Conservation (phyloP, 768 basidiomycete species). For the Phylloporus sp. region DNA sequence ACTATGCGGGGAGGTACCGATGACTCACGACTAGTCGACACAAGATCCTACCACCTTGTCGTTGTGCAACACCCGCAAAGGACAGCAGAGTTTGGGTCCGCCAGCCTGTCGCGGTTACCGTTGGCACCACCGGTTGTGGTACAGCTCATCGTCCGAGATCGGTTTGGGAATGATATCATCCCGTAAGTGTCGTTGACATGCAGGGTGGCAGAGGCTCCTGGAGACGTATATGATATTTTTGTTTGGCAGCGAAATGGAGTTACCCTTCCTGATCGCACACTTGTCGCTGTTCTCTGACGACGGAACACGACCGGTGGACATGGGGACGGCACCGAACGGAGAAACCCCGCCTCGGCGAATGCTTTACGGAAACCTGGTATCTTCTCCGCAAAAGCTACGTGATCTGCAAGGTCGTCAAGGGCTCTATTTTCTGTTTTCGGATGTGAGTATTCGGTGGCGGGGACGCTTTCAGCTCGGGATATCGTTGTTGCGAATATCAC, state of each 20-base stretch:
- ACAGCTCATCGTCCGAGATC: slow-evolving; percentile 71
- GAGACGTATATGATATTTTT: slow-evolving; percentile 20
- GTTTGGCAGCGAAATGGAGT: slow-evolving; percentile 67
- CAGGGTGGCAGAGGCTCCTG: slow-evolving; percentile 16
- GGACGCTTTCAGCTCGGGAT: slow-evolving; percentile 76
- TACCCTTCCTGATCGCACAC: slow-evolving; percentile 85
- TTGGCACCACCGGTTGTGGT: slow-evolving; percentile 83
- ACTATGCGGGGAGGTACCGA: slow-evolving; percentile 8
- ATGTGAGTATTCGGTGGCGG: slow-evolving; percentile 78
- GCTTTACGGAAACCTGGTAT: slow-evolving; percentile 83
- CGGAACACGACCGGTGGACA: slow-evolving; percentile 59
- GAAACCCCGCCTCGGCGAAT: slow-evolving; percentile 51
- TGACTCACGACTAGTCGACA: slow-evolving; percentile 17
- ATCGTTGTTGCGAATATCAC: slow-evolving; percentile 68
- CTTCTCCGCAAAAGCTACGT: slow-evolving; percentile 73
- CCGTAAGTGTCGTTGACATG: slow-evolving; percentile 57
- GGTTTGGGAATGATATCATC: slow-evolving; percentile 63
- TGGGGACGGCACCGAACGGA: slow-evolving; percentile 49
- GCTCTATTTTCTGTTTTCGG: slow-evolving; percentile 88
- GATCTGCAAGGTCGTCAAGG: slow-evolving; percentile 78
- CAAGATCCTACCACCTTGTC: slow-evolving; percentile 73
- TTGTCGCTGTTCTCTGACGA: slow-evolving; percentile 72
- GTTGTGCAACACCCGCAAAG: slow-evolving; percentile 81
- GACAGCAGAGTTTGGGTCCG: slow-evolving; percentile 77
- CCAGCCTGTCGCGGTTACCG: slow-evolving; percentile 73